Base-by-base conservation (phyloP, 1,284 basidiomycete genomes). In the Cryptococcus depauperatus region DNA sequence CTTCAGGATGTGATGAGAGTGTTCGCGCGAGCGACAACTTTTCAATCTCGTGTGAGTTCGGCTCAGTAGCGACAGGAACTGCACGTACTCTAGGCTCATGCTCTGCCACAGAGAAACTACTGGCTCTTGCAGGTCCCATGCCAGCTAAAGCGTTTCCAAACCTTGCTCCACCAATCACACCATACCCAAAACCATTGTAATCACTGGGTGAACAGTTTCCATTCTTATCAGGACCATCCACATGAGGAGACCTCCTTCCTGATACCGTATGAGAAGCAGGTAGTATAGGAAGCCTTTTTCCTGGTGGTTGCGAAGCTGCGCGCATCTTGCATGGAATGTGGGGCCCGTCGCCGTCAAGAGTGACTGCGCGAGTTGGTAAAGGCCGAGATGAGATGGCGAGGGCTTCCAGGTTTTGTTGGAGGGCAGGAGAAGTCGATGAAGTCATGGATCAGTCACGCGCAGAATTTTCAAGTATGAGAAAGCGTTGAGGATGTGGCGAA, bases 1-100 rank as follows among this genome's bases (percentile, higher is more conserved):
- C 66, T 47, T 70, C 68, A 14, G 61, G 55, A 43, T 70, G 68
- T 4, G 61, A 61, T 3, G 68, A 68, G 1, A 70, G 54, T 2
- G 67, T 63, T 26, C 65, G 50, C 6, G 55, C 50, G 11, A 63
- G 47, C 21, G 57, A 47, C 14, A 57, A 43, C 39, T 59, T 62
- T 60, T 66, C 44, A 16, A 9, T 42, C 10, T 13, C 46, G 35
- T 37, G 13, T 10, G 3, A 30, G 10, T 30, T 10, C 29, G 29
- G 29, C 29, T 30, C n/a, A 10, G 10, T 10, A 10, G 1, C 19
- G 16, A 16, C 10, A 37, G 23, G 18, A 7, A 53, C 59, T n/a
- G n/a, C n/a, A n/a, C n/a, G 50, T 43, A 63, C 61, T 38, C 57
- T 55, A 26, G 52, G 44, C 19, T 52, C 51, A 32, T 56, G 51